Percentiles rank a stretch among this genome's conserved stretches.
Conservation (phyloP, 148 eudicot species). For the Chenopodium formosanum region DNA sequence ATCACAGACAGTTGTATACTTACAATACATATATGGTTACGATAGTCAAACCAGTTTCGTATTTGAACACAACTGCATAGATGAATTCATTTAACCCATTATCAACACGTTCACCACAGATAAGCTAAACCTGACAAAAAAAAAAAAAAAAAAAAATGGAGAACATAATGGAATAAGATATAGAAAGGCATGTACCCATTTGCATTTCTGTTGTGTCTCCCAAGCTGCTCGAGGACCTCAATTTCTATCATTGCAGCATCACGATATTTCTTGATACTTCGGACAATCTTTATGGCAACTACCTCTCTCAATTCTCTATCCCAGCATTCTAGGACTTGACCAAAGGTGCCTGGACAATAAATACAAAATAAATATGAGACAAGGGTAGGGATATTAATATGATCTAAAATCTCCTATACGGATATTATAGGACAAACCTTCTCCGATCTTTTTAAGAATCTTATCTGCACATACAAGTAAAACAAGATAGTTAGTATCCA, state of each 20-base stretch:
- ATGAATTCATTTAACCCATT: constrained; percentile 52
- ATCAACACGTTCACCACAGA: constrained; percentile 26
- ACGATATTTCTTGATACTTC: constrained; percentile 87
- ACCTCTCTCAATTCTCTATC: constrained; percentile 61
- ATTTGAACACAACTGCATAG: constrained; percentile 99
- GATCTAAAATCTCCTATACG: background rate
- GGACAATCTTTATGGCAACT: constrained; percentile 74
- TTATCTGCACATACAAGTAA: constrained; percentile 48
- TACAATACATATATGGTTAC: constrained; percentile 99
- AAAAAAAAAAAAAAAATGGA: background rate
- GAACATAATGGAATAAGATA: background rate
- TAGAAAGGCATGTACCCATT: constrained; percentile 48
- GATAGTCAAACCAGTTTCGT: constrained; percentile 99
- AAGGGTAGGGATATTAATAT: background rate
- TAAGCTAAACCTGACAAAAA: constrained; percentile 20
- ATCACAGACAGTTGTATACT: constrained; percentile 53
- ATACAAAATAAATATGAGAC: constrained; percentile 2
- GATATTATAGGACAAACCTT: constrained; percentile 41
- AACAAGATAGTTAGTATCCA: constrained; percentile 6
- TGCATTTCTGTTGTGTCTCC: constrained; percentile 75
- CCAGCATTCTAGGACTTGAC: constrained; percentile 82
- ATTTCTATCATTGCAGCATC: constrained; percentile 96
- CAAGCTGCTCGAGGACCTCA: constrained; percentile 83
- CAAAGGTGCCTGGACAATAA: constrained; percentile 57
- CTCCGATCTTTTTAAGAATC: constrained; percentile 75